These are phyloP conservation scores for Cicer chorassanicum DNA, from an alignment of 306 rosid species.

Conservation along the genomic window DNA sequence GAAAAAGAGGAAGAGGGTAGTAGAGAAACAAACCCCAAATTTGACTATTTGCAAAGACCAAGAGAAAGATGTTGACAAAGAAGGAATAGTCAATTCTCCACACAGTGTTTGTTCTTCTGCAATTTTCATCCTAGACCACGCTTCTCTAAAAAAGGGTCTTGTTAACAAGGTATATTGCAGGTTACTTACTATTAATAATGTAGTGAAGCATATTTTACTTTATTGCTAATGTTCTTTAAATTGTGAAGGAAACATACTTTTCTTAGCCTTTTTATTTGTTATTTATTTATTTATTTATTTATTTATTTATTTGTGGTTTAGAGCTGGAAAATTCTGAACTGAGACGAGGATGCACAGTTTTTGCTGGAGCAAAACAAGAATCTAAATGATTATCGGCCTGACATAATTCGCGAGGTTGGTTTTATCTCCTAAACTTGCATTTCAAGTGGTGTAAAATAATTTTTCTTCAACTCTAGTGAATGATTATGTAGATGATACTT, in stretches of 20 bases:
- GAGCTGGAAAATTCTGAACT: conserved; percentile 46
- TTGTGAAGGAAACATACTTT: background rate
- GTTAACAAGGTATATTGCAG: background rate
- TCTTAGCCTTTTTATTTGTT: background rate
- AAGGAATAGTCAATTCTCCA: conserved; percentile 12
- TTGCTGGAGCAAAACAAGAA: conserved; percentile 44
- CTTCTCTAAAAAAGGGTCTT: conserved; percentile 22
- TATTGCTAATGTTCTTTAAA: conserved; percentile 8
- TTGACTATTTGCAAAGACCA: background rate
- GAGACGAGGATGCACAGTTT: conserved; percentile 34
- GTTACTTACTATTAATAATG: background rate
- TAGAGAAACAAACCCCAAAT: conserved; percentile 1
- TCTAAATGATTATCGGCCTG: conserved; percentile 48
- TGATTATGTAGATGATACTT: conserved; percentile 7
- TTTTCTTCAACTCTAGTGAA: background rate
- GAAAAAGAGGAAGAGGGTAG: conserved; percentile 28
- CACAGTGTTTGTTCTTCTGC: conserved; percentile 13
- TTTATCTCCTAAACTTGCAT: background rate
- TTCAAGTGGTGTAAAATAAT: background rate
- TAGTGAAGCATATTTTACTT: too few species aligned
- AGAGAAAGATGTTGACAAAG: conserved; percentile 3
- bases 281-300: background rate
- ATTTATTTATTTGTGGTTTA: conserved; percentile 4
- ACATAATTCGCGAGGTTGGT: conserved; percentile 43
- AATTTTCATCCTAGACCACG: conserved; percentile 29